phyloP scores from a whole-genome alignment of 2,329 filamentous ascomycete species.

The Colletotrichum aenigma region DNA sequence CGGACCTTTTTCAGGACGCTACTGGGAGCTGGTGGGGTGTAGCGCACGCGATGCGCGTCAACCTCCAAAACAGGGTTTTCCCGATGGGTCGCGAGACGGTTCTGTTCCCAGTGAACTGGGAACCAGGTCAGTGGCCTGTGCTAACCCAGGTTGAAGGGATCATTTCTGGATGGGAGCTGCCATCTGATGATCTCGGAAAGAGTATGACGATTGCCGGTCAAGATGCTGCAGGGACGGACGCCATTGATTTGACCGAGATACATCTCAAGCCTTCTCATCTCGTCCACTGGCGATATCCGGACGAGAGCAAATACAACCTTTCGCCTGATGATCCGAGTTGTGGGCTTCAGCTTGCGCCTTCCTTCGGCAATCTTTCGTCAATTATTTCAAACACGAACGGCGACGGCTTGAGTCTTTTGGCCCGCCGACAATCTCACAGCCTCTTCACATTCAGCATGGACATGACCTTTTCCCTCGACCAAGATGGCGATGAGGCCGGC shows the following conservation, averaged over 20 bases:
- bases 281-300: neutral
- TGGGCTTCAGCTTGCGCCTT: neutral
- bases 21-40: neutral
- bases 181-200: neutral
- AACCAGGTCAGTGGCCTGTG: neutral
- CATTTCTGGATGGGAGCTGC: neutral
- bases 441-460: neutral
- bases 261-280: neutral
- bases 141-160: neutral
- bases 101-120: neutral
- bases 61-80: neutral
- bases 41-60: neutral
- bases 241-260: neutral
- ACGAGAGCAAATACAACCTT: neutral
- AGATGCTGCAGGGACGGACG: neutral
- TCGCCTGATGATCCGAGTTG: neutral
- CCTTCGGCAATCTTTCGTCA: neutral
- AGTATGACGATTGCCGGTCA: neutral
- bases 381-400: rapidly evolving
- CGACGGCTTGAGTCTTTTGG: neutral
- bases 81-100: neutral
- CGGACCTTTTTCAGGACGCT: neutral
- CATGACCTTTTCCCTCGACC: rapidly evolving
- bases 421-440: neutral
- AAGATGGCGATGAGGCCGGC: neutral